Base-by-base conservation (phyloP, 2,329 filamentous ascomycete species). In the Teratosphaeria gauchensis region DNA sequence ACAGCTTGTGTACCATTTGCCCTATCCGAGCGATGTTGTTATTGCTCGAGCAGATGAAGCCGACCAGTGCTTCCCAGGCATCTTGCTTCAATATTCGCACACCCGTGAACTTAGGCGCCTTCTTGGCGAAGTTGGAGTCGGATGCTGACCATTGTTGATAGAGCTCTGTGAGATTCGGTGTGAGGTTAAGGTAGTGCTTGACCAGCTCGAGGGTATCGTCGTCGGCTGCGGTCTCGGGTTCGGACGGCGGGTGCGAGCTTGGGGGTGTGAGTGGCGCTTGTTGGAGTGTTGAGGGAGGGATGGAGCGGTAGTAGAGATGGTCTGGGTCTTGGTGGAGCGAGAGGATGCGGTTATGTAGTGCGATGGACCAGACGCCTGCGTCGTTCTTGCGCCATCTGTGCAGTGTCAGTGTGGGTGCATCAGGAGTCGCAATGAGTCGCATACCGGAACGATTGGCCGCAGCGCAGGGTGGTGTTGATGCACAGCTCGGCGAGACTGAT, bases 1-100 rank as follows among this genome's bases (percentile, higher is more conserved):
- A 99, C 12, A 99, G 78, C 67, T 96, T 97, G 66, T 95, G 86
- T 24, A 92, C 91, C 94, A 99, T 99, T 74, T 95, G 89, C 4
- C 89, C 92, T 71, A 99, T 99, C 46, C 94, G 84, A 1, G 86
- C 82, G 61, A 99, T 99, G 71, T 99, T 96, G 76, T 99, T 99
- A 75, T 99, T 99, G 75, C 91, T 96, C 74, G 92, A 96, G 80
- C 94, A 99, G 63, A 99, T 99, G 74, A 99, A 99, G 58, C 88
- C 87, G 28, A 99, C 79, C 24, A 99, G 79, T 0, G 94, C 86
- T 74, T 99, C 94, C 94, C 95, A 99, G 0, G 92, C 86, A 77
- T 96, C 92, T 76, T 99, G 94, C 67, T 87, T 89, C 52, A 99
- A 77, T 64, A 99, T 96, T 24, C 94, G 86, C 58, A 99, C 88